Conservation (phyloP, 2,329 filamentous ascomycete species). For the Aspergillaceae sp. region DNA sequence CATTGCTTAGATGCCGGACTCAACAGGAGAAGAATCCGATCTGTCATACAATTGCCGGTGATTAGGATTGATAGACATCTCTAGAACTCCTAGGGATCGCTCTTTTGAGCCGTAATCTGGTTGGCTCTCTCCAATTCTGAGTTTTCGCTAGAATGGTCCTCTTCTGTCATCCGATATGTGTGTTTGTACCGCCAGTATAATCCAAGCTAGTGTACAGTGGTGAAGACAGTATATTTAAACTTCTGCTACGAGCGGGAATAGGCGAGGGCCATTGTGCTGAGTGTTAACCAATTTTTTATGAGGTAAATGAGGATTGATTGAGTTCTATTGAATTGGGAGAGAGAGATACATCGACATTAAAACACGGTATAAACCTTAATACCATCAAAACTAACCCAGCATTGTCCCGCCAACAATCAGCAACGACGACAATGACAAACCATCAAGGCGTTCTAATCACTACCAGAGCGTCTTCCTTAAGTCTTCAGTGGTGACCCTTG, state of each 20-base stretch:
- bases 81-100: not conserved
- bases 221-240: too few species aligned
- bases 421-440: not conserved
- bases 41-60: not conserved
- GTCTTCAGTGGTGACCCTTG: not conserved
- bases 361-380: not conserved
- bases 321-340: too few species aligned
- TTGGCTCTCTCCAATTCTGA: not conserved
- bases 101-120: not conserved
- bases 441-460: not conserved
- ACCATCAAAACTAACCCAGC: not conserved
- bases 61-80: not conserved
- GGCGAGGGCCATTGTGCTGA: too few species aligned
- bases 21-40: not conserved
- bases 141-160: not conserved
- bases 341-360: not conserved
- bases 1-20: not conserved
- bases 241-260: too few species aligned
- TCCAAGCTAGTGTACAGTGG: too few species aligned
- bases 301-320: too few species aligned
- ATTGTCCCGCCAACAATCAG: not conserved
- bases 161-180: not conserved
- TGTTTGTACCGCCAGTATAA: too few species aligned
- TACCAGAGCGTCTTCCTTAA: not conserved
- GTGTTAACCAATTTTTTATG: too few species aligned